Percentiles rank a stretch among this genome's conserved stretches.
These are phyloP conservation scores for Trichoderma sp. DNA, from an alignment of 2,329 filamentous ascomycete genomes.

Conservation along the genomic window DNA sequence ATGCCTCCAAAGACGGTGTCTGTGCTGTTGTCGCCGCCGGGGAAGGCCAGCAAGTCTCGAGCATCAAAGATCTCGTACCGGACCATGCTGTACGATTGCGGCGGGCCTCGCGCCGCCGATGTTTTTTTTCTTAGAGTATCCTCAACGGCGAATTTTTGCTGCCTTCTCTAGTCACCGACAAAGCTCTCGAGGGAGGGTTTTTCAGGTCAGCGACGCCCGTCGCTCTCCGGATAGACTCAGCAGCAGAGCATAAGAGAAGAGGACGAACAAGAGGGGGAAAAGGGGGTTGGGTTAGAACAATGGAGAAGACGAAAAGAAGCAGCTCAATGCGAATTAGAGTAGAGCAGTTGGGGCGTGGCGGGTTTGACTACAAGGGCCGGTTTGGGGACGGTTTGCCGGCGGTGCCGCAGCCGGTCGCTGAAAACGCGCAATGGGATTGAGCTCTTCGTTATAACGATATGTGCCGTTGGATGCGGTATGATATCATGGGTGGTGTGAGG, in stretches of 20 bases:
- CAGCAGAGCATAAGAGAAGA: background rate
- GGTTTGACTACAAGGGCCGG: conserved; percentile 2
- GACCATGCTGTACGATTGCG: background rate
- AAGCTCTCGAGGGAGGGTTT: background rate
- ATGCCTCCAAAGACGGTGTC: conserved; percentile 58
- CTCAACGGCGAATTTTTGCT: background rate
- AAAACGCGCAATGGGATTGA: conserved; percentile 6
- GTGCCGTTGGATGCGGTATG: background rate
- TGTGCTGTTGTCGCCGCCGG: conserved; percentile 50
- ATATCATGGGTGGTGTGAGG: background rate
- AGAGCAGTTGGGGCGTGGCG: background rate
- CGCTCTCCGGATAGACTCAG: background rate
- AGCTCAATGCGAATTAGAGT: background rate
- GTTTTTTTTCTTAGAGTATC: background rate
- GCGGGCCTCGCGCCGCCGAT: background rate
- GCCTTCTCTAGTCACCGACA: background rate
- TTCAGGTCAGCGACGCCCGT: conserved; percentile 3
- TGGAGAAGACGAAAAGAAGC: background rate
- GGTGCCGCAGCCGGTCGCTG: background rate
- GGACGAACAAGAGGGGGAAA: background rate
- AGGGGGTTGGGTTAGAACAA: background rate
- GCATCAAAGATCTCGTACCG: conserved; percentile 36
- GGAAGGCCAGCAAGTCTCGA: conserved; percentile 49
- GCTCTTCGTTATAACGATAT: background rate
- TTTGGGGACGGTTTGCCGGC: background rate